phyloP scores from a whole-genome alignment of 345 rosid genomes.

The Acer yangbiense region DNA sequence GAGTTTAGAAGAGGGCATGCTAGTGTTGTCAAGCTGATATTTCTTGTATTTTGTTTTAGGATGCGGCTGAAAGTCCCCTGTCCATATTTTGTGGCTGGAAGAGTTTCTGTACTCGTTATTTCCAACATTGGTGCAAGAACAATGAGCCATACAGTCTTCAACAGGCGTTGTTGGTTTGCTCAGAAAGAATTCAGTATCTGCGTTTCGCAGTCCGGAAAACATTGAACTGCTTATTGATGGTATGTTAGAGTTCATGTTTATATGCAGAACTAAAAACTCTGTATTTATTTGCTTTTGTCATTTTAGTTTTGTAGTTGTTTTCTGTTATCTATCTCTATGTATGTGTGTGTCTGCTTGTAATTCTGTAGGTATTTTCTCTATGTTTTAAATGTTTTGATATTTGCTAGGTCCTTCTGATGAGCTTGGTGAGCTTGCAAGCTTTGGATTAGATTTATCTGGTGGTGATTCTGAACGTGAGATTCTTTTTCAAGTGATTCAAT shows the following conservation, averaged over 20 bases:
- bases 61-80: slow-evolving; percentile 49
- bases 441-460: slow-evolving; percentile 44
- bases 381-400: slow-evolving; percentile 5
- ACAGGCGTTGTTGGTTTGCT: slow-evolving; percentile 75
- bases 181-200: slow-evolving; percentile 74
- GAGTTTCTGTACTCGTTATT: slow-evolving; percentile 68
- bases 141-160: slow-evolving; percentile 60
- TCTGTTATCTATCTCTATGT: neutral
- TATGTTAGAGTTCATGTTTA: slow-evolving; percentile 30
- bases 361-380: neutral
- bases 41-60: slow-evolving; percentile 46
- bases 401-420: slow-evolving; percentile 62
- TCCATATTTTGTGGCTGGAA: slow-evolving; percentile 72
- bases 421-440: slow-evolving; percentile 38
- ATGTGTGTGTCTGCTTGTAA: neutral
- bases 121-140: slow-evolving; percentile 79
- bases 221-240: slow-evolving; percentile 72
- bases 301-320: neutral
- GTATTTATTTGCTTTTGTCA: neutral
- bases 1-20: slow-evolving; percentile 14
- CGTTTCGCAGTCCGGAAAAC: slow-evolving; percentile 67
- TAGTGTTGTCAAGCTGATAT: slow-evolving; percentile 28
- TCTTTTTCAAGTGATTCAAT: slow-evolving; percentile 65
- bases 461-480: slow-evolving; percentile 52
- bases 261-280: slow-evolving; percentile 12